Evolutionary conservation across 1,284 basidiomycete genomes (phyloP).

Genomic region (Malassezia cuniculi): DNA sequence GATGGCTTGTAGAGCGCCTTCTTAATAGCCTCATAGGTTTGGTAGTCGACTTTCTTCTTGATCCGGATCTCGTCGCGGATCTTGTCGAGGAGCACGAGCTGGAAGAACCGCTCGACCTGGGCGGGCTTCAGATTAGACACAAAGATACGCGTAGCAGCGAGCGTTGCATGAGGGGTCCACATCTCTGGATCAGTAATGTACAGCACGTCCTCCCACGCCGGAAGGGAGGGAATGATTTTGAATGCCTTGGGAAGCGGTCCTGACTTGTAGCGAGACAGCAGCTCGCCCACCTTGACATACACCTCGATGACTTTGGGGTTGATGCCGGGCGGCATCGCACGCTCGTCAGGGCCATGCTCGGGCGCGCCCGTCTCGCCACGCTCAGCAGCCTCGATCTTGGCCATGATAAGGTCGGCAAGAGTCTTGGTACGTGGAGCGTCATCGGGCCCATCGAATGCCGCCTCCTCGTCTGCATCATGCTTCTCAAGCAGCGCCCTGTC

Average conservation of each 20-base stretch:
- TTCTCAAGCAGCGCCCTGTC: conserved; percentile 36
- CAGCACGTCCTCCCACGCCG: conserved; percentile 88
- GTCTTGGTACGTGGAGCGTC: conserved; percentile 30
- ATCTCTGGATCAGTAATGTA: conserved; percentile 80
- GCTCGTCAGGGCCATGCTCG: conserved; percentile 16
- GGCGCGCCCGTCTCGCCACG: conserved; percentile 48
- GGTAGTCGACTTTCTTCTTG: conserved; percentile 77
- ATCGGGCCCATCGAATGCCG: conserved; percentile 11
- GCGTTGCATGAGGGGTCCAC: conserved; percentile 91
- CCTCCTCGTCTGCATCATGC: conserved; percentile 24
- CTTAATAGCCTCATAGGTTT: conserved; percentile 84
- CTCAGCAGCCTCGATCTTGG: conserved; percentile 62
- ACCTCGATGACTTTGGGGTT: conserved; percentile 93
- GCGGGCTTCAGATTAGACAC: conserved; percentile 91
- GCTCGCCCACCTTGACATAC: conserved; percentile 78
- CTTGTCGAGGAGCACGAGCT: conserved; percentile 80
- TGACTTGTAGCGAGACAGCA: conserved; percentile 82
- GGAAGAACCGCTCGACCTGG: conserved; percentile 85
- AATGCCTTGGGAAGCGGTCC: conserved; percentile 92
- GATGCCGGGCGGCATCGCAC: conserved; percentile 58
- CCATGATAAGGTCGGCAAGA: conserved; percentile 87
- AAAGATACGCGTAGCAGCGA: conserved; percentile 86
- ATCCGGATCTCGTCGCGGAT: conserved; percentile 71
- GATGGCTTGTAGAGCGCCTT: conserved; percentile 89
- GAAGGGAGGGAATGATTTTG: conserved; percentile 92